phyloP scores from a whole-genome alignment of 768 basidiomycete species.

The Gymnopilus dilepis region DNA sequence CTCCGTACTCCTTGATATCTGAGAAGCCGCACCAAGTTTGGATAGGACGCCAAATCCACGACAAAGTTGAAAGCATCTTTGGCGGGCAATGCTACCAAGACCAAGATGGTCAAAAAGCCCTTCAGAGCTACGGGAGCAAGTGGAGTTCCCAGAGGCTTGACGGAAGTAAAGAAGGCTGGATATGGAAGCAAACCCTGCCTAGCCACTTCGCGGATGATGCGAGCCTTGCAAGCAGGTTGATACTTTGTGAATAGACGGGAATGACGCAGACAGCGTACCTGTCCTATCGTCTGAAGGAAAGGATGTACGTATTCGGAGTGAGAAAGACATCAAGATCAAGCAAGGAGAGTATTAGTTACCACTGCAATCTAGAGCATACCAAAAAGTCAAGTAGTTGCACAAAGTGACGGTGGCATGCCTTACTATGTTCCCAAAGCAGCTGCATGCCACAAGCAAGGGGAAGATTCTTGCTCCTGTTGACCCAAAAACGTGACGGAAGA shows the following conservation, averaged over 20 bases:
- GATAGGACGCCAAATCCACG: constrained; percentile 47
- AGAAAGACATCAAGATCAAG: neutral
- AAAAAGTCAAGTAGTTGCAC: neutral
- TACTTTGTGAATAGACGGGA: neutral
- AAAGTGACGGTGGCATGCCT: constrained; percentile 12
- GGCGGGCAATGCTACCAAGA: constrained; percentile 45
- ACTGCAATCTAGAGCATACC: constrained; percentile 35
- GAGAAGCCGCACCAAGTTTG: constrained; percentile 33
- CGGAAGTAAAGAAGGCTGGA: constrained; percentile 51
- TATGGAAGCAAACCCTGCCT: constrained; percentile 58
- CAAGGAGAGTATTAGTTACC: constrained; percentile 20
- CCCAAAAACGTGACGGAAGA: constrained; percentile 40
- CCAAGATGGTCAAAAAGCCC: constrained; percentile 42
- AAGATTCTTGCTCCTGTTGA: constrained; percentile 32
- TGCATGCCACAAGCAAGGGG: constrained; percentile 37
- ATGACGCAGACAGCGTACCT: constrained; percentile 20
- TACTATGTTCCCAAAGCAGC: constrained; percentile 45
- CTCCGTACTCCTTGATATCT: constrained; percentile 28
- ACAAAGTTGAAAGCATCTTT: constrained; percentile 44
- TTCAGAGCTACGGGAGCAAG: constrained; percentile 46
- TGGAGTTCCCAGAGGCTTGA: constrained; percentile 54
- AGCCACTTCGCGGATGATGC: constrained; percentile 55
- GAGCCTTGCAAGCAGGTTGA: constrained; percentile 32
- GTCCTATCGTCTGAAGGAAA: constrained; percentile 33
- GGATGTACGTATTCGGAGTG: neutral